These are phyloP conservation scores for Candida sojae DNA, from an alignment of 1,139 yeast species.

Conservation along the genomic window DNA sequence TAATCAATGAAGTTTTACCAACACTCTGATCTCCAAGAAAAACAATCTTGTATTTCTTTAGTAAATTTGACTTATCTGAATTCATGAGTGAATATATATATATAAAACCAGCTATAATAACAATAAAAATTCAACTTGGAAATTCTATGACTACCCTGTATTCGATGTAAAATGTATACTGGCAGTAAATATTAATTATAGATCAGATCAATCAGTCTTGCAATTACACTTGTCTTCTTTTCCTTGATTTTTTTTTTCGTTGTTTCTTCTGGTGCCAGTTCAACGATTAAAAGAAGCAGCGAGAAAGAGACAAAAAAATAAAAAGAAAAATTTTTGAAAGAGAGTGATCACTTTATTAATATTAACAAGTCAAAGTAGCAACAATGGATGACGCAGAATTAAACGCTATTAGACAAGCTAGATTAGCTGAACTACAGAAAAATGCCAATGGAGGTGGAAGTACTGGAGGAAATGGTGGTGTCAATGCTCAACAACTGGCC, in stretches of 20 bases:
- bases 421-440: slow-evolving; percentile 78
- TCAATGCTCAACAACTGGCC: slow-evolving; percentile 24
- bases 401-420: slow-evolving; percentile 85
- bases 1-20: slow-evolving; percentile 92
- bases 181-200: too few relatives aligned
- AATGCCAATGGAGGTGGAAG: slow-evolving; percentile 39
- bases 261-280: too few relatives aligned
- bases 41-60: slow-evolving; percentile 84
- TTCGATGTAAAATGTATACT: too few relatives aligned
- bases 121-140: too few relatives aligned
- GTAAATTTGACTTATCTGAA: slow-evolving; percentile 17
- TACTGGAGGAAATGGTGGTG: slow-evolving; percentile 21
- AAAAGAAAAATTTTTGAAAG: background rate
- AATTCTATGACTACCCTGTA: too few relatives aligned
- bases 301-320: background rate
- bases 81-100: slow-evolving; percentile 8
- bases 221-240: too few relatives aligned
- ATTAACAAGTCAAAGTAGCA: background rate
- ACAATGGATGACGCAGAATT: slow-evolving; percentile 77
- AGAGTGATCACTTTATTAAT: background rate
- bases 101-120: too few relatives aligned
- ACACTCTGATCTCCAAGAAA: slow-evolving; percentile 98
- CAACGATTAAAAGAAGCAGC: too few relatives aligned
- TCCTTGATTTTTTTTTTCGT: too few relatives aligned
- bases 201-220: too few relatives aligned